A percentile compares a stretch with the other conserved stretches of the same genome.
phyloP scores from a whole-genome alignment of 2,329 filamentous ascomycete genomes.

The Diaporthe vaccinii region DNA sequence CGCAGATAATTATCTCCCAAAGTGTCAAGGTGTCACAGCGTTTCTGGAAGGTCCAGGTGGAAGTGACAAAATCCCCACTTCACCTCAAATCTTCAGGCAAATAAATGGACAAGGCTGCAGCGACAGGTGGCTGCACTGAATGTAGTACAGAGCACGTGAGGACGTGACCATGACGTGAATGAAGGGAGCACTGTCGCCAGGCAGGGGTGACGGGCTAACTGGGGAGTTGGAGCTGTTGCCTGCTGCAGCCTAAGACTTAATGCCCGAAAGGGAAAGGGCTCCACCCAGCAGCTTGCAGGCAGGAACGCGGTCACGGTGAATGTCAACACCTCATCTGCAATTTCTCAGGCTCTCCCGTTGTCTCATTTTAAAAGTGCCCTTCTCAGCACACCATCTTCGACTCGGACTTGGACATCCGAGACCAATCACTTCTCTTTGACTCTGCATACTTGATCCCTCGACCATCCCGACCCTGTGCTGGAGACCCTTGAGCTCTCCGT shows the following conservation, averaged over 20 bases:
- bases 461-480: background rate
- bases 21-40: background rate
- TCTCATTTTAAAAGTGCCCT: background rate
- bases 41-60: background rate
- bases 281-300: conserved; percentile 7
- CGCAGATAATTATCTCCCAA: no score
- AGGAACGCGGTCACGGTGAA: conserved; percentile 2
- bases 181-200: background rate
- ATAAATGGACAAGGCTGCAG: conserved; percentile 2
- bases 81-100: background rate
- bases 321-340: background rate
- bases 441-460: background rate
- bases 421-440: background rate
- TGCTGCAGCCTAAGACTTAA: conserved; percentile 23
- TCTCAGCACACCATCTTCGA: background rate
- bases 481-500: background rate
- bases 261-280: conserved; percentile 16
- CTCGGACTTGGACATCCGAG: background rate
- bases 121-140: no score
- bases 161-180: conserved; percentile 15
- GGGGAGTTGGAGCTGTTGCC: conserved; percentile 17
- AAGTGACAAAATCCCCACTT: background rate
- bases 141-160: conserved; percentile 8
- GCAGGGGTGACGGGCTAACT: background rate
- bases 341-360: background rate